Base-by-base conservation (phyloP, 192 early-diverging fungal genomes). In the Backusella liffmaniae region DNA sequence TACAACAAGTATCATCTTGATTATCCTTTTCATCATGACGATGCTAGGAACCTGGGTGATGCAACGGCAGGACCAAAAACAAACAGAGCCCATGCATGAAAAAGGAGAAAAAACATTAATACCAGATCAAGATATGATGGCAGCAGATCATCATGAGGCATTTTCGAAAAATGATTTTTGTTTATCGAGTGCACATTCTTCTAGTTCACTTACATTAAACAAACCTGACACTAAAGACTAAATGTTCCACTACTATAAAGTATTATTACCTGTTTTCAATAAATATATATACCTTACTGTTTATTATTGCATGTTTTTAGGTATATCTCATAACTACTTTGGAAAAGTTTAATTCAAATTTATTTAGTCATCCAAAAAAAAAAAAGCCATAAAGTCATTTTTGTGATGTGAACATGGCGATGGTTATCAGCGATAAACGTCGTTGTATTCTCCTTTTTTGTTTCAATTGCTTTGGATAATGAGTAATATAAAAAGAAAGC, bases 1-100 rank as follows among this genome's bases (percentile, higher is more conserved):
- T 37, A 73, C 76, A 10, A 56, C 65, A 36, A 51, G 76, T 41
- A 42, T 72, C 21, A 30, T 77, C 12, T 73, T 72, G 6, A 66
- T 77, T 26, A 32, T 77, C 15, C 13, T 77, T 13, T 77, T 66
- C 42, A 73, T 77, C 16, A 29, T 62, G 5, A 30, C 65, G 0
- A 72, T 77, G 72, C 18, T 49, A 15, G 13, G 10, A 10, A 32
- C 42, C 13, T 42, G 39, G 21, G 29, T 41, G 5, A 71, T 71
- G 70, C 44, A 49, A 49, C 10, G n/a, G 10, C 29, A 18, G 5
- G 66, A 67, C 29, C 8, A 35, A 46, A 49, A 49, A 16, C 7
- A 41, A 44, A 16, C 30, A 44, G 6, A n/a, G 26, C 30, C 5
- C 26, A 49, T 71, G 35, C 56, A 62, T 12, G 23, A 26, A 62